phyloP scores from a whole-genome alignment of 148 eudicot species.

The Dysphania ambrosioides region DNA sequence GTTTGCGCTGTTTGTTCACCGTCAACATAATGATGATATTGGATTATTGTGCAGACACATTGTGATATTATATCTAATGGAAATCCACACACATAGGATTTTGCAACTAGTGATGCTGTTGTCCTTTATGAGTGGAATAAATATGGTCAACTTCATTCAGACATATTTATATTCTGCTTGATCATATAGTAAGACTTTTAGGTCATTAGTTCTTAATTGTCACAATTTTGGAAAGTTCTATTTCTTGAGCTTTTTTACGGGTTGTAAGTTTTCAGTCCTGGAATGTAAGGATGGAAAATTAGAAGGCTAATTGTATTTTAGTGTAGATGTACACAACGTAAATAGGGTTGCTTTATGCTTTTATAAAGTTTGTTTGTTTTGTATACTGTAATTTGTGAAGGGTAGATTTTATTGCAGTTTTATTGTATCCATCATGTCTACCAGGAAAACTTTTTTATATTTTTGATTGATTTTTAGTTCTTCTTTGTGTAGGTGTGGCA shows the following conservation, averaged over 20 bases:
- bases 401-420: not conserved
- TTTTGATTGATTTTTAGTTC: conserved; percentile 10
- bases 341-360: not conserved
- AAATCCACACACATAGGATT: not conserved
- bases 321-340: not conserved
- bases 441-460: conserved; percentile 4
- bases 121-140: not conserved
- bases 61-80: not conserved
- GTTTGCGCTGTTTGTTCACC: not conserved
- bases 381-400: not conserved
- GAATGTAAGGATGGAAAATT: not conserved
- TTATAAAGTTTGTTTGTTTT: conserved; percentile 1
- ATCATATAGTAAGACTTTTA: too few species aligned
- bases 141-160: too few species aligned
- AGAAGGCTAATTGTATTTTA: not conserved
- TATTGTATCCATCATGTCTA: not conserved
- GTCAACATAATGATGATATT: not conserved
- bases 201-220: not conserved
- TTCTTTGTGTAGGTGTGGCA: conserved; percentile 84
- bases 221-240: not conserved
- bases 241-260: not conserved
- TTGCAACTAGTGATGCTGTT: not conserved
- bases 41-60: not conserved
- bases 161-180: too few species aligned
- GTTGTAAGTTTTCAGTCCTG: not conserved